Evolutionary conservation across 768 basidiomycete species (phyloP), one percentile per base, ranked within the genome.

Genomic region (Xerocomus potaroensis): DNA sequence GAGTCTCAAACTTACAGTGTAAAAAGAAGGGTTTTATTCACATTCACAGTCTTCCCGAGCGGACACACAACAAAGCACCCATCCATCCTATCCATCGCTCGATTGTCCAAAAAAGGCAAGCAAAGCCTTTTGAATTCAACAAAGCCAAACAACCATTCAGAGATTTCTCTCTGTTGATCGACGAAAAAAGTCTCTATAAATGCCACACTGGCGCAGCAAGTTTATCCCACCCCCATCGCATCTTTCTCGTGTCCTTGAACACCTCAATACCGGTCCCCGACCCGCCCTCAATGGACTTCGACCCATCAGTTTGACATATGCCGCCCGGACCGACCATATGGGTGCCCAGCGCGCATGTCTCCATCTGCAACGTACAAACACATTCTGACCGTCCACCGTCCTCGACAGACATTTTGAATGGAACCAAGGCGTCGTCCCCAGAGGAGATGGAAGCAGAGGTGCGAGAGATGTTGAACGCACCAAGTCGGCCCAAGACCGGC

Each of bases 321-420:
- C 83, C 2, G 68, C 69, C 26, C 70, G 71, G 56, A 85, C 87
- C 58, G 82, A 85, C 63, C 83, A 88, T 61, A 85, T 81, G 60
- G 85, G 84, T 53, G 84, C 85, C 22, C 74, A 83, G 87, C 87
- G 26, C 22, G 32, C 10, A n/a, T 18, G 8, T 11, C n/a, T 26
- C 9, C 49, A 8, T 21, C n/a, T n/a, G n/a, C 16, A 14, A 18
- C 26, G 15, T 16, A 15, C 26, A 1, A n/a, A 22, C 9, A 4
- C 16, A 4, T 45, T 12, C 19, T 37, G 21, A 37, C 11, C 7
- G 12, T 4, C 21, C 36, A n/a, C n/a, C 11, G 4, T 11, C 4
- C 16, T 10, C 26, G 16, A 14, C 12, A 43, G 89, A 36, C 81
- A 88, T 70, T 91, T 91, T 52, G 16, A 53, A 34, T 3, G 7